phyloP scores from a whole-genome alignment of 179 eudicot genomes.

The Beta lomatogona region DNA sequence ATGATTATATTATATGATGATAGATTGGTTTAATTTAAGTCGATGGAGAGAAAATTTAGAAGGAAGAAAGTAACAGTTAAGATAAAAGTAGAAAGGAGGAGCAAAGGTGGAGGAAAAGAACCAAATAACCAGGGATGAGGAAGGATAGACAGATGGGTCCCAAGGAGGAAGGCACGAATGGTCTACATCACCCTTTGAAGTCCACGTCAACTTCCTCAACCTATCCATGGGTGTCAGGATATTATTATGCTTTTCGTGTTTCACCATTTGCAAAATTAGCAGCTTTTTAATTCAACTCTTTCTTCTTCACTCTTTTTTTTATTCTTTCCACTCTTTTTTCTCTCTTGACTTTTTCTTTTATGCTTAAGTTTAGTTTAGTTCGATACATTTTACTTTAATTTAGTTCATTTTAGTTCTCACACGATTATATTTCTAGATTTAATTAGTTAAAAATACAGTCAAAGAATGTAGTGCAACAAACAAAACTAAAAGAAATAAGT shows the following conservation, averaged over 20 bases:
- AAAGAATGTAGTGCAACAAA: too few relatives aligned
- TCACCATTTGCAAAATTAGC: conserved; percentile 12
- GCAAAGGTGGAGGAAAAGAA: not conserved
- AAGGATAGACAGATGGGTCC: not conserved
- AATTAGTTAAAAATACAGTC: too few relatives aligned
- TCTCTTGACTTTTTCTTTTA: too few relatives aligned
- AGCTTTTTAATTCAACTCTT: conserved; percentile 3
- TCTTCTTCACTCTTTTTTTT: not conserved
- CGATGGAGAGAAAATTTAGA: not conserved
- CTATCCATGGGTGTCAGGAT: conserved; percentile 9
- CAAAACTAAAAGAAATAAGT: too few relatives aligned
- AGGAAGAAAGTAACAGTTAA: not conserved
- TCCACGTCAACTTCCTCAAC: conserved; percentile 12
- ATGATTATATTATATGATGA: too few relatives aligned
- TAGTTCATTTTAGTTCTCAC: too few relatives aligned
- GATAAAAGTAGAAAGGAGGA: not conserved
- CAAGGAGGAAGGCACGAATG: conserved; percentile 21
- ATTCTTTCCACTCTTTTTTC: not conserved
- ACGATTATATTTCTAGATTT: too few relatives aligned
- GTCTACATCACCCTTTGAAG: conserved; percentile 21
- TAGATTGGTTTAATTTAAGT: too few relatives aligned
- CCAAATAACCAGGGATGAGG: not conserved
- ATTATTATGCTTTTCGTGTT: conserved; percentile 27
- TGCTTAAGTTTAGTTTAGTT: too few relatives aligned
- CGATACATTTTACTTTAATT: too few relatives aligned